Evolutionary conservation across 352 stramenopile genomes (phyloP).

Genomic region (Phytophthora pinifolia): DNA sequence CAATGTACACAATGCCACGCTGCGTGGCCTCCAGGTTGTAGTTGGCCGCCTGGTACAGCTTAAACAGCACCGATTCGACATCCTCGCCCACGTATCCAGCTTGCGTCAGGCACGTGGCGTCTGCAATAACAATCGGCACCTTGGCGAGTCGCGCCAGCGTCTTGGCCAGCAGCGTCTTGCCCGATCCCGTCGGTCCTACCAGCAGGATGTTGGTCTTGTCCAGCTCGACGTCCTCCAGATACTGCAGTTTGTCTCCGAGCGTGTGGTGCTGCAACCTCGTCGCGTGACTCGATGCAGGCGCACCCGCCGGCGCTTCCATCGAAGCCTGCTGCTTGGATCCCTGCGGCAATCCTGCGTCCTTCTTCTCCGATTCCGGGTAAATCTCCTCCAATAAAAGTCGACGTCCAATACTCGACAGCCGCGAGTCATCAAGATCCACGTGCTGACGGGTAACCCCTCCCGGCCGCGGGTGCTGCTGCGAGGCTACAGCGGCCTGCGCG

Average conservation of each 20-base stretch:
- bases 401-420: conserved; percentile 44
- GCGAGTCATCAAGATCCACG: conserved; percentile 35
- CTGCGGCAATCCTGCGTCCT: conserved; percentile 17
- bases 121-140: conserved; percentile 96
- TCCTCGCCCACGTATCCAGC: conserved; percentile 99
- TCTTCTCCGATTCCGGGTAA: conserved; percentile 46
- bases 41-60: conserved; percentile 96
- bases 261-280: conserved; percentile 29
- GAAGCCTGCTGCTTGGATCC: conserved; percentile 15
- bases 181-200: conserved; percentile 93
- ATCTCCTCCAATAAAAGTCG: conserved; percentile 67
- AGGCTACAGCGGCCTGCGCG: conserved; percentile 9
- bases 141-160: conserved; percentile 95
- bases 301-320: neutral
- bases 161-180: conserved; percentile 97
- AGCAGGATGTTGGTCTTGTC: conserved; percentile 99
- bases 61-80: conserved; percentile 98
- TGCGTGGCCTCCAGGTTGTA: conserved; percentile 96
- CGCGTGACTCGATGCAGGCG: conserved; percentile 4
- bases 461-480: conserved; percentile 29
- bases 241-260: conserved; percentile 56
- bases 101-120: conserved; percentile 97
- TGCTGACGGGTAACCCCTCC: conserved; percentile 33
- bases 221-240: conserved; percentile 91
- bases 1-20: conserved; percentile 97